phyloP scores from a whole-genome alignment of 2,329 filamentous ascomycete genomes.

The Pseudogymnoascus destructans region DNA sequence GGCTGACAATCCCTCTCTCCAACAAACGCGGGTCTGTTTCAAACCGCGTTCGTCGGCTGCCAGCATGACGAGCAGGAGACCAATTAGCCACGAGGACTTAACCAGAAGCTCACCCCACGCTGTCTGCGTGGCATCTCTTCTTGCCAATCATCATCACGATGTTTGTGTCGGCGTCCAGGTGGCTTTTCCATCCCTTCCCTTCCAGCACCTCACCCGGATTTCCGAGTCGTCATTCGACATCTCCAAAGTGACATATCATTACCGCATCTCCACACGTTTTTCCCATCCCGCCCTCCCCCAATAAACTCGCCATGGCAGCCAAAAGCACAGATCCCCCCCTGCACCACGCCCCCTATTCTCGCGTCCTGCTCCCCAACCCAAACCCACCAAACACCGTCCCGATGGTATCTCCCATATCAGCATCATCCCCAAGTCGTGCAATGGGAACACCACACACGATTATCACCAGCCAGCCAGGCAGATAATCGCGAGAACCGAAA shows the following conservation, averaged over 20 bases:
- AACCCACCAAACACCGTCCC: background rate
- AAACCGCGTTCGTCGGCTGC: background rate
- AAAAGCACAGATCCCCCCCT: background rate
- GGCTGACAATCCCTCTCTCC: background rate
- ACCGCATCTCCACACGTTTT: conserved; percentile 1
- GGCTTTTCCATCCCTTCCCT: background rate
- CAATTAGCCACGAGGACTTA: background rate
- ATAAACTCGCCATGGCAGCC: background rate
- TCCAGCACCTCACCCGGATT: background rate
- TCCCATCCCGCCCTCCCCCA: background rate
- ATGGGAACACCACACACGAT: background rate
- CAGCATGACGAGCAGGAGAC: background rate
- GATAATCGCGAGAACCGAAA: background rate
- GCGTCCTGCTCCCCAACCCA: background rate
- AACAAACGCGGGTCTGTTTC: background rate
- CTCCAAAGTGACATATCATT: conserved; percentile 1
- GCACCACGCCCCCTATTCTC: background rate
- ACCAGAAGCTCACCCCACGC: background rate
- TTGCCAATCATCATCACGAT: background rate
- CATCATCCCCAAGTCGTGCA: background rate
- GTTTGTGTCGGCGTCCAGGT: background rate
- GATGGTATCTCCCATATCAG: background rate
- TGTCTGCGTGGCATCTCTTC: background rate
- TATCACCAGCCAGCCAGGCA: background rate
- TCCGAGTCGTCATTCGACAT: background rate